A percentile compares a stretch with the other conserved stretches of the same genome.
These are phyloP conservation scores for Lobosporangium transversale DNA, from an alignment of 192 early-diverging fungal genomes.

Conservation along the genomic window DNA sequence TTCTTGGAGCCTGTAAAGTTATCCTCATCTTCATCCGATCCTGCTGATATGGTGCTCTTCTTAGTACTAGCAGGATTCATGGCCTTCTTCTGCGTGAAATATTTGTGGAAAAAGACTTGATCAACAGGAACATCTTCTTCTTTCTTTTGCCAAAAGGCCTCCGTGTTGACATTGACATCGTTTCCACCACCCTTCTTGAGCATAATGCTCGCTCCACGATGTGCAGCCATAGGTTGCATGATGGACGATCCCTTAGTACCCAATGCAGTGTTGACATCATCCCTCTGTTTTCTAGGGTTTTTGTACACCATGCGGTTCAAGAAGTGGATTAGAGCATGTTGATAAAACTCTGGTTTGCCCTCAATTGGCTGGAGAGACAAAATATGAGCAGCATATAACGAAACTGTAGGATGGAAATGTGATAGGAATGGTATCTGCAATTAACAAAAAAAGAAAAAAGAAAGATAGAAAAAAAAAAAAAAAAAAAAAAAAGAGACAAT, in stretches of 20 bases:
- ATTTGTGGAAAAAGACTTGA: constrained; percentile 84
- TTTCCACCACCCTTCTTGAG: constrained; percentile 72
- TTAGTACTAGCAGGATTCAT: constrained; percentile 20
- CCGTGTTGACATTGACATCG: constrained; percentile 74
- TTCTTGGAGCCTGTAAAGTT: constrained; percentile 52
- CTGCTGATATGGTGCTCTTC: constrained; percentile 39
- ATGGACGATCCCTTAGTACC: constrained; percentile 66
- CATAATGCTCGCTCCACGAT: constrained; percentile 64
- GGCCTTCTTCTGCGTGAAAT: constrained; percentile 72
- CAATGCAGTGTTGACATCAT: constrained; percentile 60
- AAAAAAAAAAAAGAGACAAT: not conserved
- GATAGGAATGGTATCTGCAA: constrained; percentile 67
- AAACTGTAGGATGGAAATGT: constrained; percentile 94
- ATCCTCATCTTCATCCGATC: constrained; percentile 40
- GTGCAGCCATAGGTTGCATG: constrained; percentile 72
- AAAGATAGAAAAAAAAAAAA: not conserved
- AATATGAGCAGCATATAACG: constrained; percentile 81
- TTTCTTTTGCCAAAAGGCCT: constrained; percentile 66
- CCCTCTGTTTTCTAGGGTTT: constrained; percentile 82
- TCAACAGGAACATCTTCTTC: constrained; percentile 76
- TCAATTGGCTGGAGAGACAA: constrained; percentile 75
- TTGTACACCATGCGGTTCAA: constrained; percentile 96
- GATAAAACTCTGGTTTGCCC: constrained; percentile 81
- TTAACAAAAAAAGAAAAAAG: not conserved
- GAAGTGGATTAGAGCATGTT: constrained; percentile 92